These are phyloP conservation scores for Penicillium subrubescens DNA, from an alignment of 495 filamentous ascomycete genomes.

Conservation along the genomic window DNA sequence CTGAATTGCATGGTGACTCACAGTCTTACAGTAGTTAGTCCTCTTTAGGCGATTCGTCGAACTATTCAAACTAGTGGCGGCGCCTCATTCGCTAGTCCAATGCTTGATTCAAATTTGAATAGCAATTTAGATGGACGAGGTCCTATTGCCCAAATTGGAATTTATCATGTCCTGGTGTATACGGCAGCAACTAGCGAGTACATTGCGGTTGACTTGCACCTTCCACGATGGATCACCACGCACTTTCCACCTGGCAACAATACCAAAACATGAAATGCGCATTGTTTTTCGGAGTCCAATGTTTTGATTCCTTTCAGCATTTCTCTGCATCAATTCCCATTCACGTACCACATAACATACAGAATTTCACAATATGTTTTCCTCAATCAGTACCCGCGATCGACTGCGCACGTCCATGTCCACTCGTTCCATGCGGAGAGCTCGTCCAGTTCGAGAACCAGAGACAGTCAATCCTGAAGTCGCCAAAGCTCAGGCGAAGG, in stretches of 20 bases:
- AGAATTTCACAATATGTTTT: conserved; percentile 33
- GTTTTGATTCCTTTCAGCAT: not conserved
- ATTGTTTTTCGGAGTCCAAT: not conserved
- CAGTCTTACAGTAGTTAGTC: not conserved
- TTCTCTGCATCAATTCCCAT: conserved; percentile 14
- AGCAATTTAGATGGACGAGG: not conserved
- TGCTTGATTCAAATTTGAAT: not conserved
- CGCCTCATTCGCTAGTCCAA: not conserved
- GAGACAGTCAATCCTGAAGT: conserved; percentile 55
- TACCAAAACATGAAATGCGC: not conserved
- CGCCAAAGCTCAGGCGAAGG: conserved; percentile 63
- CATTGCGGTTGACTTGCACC: not conserved
- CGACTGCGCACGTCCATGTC: conserved; percentile 64
- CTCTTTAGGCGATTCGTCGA: not conserved
- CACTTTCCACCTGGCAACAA: not conserved
- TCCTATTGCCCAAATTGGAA: not conserved
- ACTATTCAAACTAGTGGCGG: not conserved
- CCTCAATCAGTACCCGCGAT: conserved; percentile 38
- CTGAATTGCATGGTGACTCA: conserved; percentile 9
- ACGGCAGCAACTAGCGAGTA: not conserved
- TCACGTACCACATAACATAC: conserved; percentile 23
- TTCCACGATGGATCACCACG: not conserved
- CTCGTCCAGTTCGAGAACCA: conserved; percentile 24
- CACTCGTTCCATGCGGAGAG: conserved; percentile 56
- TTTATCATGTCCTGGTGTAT: not conserved